Evolutionary conservation across 495 filamentous ascomycete genomes (phyloP).

Genomic region (Penicillium cinerascens): DNA sequence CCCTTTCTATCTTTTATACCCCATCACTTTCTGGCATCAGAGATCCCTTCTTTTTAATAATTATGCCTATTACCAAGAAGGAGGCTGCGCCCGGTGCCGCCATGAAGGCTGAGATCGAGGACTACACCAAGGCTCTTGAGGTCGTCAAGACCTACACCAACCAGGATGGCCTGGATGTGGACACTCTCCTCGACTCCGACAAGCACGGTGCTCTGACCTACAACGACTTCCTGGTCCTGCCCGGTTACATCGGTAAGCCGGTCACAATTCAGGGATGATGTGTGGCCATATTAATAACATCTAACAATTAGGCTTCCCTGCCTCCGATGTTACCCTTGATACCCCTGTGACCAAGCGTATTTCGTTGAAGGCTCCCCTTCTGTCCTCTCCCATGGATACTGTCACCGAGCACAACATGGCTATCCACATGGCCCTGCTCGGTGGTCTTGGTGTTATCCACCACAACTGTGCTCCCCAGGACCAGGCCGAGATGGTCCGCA

Average conservation of each 20-base stretch:
- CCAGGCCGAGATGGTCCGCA: slow-evolving; percentile 98
- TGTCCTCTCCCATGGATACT: slow-evolving; percentile 99
- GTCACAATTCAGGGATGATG: slow-evolving; percentile 1
- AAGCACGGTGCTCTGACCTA: slow-evolving; percentile 86
- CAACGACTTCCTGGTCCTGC: slow-evolving; percentile 69
- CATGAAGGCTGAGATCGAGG: slow-evolving; percentile 47
- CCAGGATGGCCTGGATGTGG: slow-evolving; percentile 79
- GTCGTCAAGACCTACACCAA: slow-evolving; percentile 67
- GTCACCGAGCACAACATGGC: slow-evolving; percentile 99
- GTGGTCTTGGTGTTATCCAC: slow-evolving; percentile 95
- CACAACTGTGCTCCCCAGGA: slow-evolving; percentile 96
- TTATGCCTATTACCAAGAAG: slow-evolving; percentile 70
- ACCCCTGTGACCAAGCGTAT: slow-evolving; percentile 92
- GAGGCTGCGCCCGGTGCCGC: slow-evolving; percentile 41
- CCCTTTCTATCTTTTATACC: slow-evolving; percentile 6
- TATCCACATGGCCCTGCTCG: slow-evolving; percentile 96
- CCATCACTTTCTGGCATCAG: slow-evolving; percentile 6
- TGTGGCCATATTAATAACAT: slow-evolving; percentile 3
- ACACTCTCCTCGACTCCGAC: slow-evolving; percentile 80
- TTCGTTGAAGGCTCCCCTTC: slow-evolving; percentile 86
- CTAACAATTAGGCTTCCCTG: slow-evolving; percentile 67
- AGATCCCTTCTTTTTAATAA: slow-evolving; percentile 33
- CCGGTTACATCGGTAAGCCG: slow-evolving; percentile 60
- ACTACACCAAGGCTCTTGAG: slow-evolving; percentile 69
- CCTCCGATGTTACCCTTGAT: slow-evolving; percentile 83